These are phyloP conservation scores for Bacidia gigantensis DNA, from an alignment of 495 filamentous ascomycete species.

Conservation along the genomic window DNA sequence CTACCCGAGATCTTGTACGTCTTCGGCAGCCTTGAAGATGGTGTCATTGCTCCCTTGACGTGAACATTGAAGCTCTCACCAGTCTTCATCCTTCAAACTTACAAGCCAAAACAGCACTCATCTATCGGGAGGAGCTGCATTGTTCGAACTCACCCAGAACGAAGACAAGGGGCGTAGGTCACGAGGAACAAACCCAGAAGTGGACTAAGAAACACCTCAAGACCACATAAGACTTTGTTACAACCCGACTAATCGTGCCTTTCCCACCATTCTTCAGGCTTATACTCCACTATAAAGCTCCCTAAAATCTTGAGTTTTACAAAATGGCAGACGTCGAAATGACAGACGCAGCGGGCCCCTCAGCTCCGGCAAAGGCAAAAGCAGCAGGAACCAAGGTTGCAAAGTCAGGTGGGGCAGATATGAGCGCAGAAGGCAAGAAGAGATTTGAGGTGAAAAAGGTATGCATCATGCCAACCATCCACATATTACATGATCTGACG, in stretches of 20 bases:
- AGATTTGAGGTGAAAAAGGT: conserved; percentile 99
- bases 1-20: neutral
- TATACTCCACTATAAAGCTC: neutral
- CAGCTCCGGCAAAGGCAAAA: conserved; percentile 43
- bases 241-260: too few species aligned
- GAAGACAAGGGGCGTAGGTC: too few species aligned
- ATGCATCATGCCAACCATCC: conserved; percentile 9
- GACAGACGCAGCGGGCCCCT: conserved; percentile 59
- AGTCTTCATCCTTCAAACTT: too few species aligned
- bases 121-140: too few species aligned
- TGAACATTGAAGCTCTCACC: neutral
- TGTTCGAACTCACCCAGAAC: too few species aligned
- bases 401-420: conserved; percentile 30
- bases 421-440: conserved; percentile 63
- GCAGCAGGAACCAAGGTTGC: conserved; percentile 41
- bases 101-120: too few species aligned
- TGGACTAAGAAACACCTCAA: too few species aligned
- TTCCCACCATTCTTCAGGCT: neutral
- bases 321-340: conserved; percentile 95
- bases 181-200: too few species aligned
- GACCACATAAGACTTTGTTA: too few species aligned
- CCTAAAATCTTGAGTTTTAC: neutral
- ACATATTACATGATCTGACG: conserved; percentile 12
- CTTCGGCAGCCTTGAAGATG: neutral
- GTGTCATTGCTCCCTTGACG: too few species aligned